phyloP scores from a whole-genome alignment of 352 stramenopile species.

The Phytopythium delawarense region DNA sequence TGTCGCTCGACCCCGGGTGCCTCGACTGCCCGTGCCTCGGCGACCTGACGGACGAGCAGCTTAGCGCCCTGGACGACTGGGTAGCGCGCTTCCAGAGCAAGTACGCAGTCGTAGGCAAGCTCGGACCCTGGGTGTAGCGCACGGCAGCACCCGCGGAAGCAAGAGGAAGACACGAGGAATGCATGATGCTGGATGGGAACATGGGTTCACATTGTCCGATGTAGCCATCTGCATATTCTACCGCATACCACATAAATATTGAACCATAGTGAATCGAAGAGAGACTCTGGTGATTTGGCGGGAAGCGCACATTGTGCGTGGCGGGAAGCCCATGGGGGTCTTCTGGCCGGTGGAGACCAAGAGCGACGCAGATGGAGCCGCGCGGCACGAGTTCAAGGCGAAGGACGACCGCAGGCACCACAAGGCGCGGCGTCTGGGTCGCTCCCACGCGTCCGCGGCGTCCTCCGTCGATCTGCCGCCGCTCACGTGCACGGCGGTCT shows the following conservation, averaged over 20 bases:
- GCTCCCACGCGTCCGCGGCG: background rate
- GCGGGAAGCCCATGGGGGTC: background rate
- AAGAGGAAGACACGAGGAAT: too few species aligned
- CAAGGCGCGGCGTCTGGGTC: background rate
- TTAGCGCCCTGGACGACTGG: conserved; percentile 95
- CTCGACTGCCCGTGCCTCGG: conserved; percentile 89
- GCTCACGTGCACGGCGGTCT: background rate
- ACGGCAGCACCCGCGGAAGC: too few species aligned
- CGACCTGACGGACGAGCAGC: conserved; percentile 90
- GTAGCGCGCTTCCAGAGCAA: conserved; percentile 93
- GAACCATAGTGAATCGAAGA: too few species aligned
- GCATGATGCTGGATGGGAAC: too few species aligned
- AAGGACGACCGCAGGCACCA: background rate
- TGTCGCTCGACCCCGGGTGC: conserved; percentile 95
- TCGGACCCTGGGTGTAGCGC: conserved; percentile 9
- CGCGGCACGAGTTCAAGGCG: background rate
- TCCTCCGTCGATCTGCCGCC: background rate
- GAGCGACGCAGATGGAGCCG: background rate
- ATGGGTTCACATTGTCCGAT: too few species aligned
- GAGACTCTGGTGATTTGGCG: too few species aligned
- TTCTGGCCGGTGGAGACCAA: background rate
- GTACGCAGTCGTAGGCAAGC: conserved; percentile 93
- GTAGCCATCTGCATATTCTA: too few species aligned
- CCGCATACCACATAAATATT: too few species aligned
- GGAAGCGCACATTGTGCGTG: too few species aligned